A percentile compares a stretch with the other conserved stretches of the same genome.
These are phyloP conservation scores for Kwoniella pini DNA, from an alignment of 768 basidiomycete genomes.

Conservation along the genomic window DNA sequence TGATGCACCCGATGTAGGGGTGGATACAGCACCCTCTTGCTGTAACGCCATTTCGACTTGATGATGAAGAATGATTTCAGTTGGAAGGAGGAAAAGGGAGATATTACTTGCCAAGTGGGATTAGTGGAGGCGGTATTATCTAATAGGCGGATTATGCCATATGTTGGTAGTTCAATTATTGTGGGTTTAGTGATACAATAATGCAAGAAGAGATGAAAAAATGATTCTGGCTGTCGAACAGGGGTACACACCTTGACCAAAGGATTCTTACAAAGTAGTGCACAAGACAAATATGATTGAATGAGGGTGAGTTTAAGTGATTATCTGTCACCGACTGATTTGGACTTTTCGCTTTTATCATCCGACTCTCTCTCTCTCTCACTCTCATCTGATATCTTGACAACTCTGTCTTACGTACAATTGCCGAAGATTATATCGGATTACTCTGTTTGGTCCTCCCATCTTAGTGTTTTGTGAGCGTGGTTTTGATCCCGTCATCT, in stretches of 20 bases:
- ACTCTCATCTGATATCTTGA: no score
- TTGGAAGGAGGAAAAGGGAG: neutral
- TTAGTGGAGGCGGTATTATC: slow-evolving; percentile 2
- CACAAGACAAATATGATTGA: no score
- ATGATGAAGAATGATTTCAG: no score
- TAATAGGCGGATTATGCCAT: neutral
- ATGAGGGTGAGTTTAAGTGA: no score
- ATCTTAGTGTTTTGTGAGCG: neutral
- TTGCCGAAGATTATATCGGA: no score
- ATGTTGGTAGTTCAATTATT: neutral
- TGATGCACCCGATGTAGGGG: neutral
- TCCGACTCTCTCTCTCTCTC: neutral
- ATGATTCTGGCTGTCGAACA: neutral
- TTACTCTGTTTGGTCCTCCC: no score
- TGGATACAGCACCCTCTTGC: neutral
- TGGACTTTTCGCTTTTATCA: no score
- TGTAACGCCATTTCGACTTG: neutral
- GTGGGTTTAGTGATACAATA: no score
- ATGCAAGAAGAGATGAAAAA: neutral
- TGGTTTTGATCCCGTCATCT: no score
- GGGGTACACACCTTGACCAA: neutral
- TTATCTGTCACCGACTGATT: no score
- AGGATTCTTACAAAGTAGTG: neutral
- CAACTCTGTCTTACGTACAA: no score
- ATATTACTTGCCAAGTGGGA: neutral